Evolutionary conservation across 257 asterid genomes (phyloP).

Genomic region (Prunella vulgaris): DNA sequence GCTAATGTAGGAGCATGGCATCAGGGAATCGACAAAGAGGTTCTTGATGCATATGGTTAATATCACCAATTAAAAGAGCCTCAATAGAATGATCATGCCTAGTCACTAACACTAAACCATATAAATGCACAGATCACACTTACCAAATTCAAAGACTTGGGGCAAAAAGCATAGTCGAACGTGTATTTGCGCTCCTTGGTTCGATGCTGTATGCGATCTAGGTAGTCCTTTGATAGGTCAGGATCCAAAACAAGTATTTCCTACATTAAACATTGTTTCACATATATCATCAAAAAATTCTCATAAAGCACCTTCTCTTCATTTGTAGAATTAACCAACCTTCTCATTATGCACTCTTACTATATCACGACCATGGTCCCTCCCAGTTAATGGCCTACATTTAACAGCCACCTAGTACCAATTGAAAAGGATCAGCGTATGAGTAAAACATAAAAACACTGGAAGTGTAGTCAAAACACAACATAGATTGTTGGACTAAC

Average conservation of each 20-base stretch:
- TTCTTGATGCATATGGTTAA: background rate
- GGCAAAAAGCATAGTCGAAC: constrained; percentile 87
- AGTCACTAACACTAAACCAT: background rate
- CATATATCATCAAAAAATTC: constrained; percentile 13
- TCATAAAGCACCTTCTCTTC: background rate
- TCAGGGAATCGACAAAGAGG: background rate
- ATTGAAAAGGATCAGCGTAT: background rate
- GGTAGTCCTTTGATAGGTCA: constrained; percentile 81
- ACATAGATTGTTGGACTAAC: constrained; percentile 33
- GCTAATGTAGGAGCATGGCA: constrained; percentile 1
- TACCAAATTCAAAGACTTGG: constrained; percentile 66
- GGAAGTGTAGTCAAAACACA: background rate
- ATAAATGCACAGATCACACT: constrained; percentile 2
- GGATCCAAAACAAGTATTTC: constrained; percentile 91
- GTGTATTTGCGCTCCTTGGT: constrained; percentile 71
- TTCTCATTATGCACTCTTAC: constrained; percentile 72
- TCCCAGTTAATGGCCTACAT: constrained; percentile 80
- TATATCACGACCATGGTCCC: constrained; percentile 65
- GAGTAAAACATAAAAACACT: background rate
- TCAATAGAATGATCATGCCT: background rate
- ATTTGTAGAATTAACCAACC: constrained; percentile 35
- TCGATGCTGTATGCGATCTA: constrained; percentile 76
- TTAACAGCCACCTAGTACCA: constrained; percentile 73
- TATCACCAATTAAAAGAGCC: constrained; percentile 8
- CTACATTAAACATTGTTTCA: constrained; percentile 42